A percentile compares a stretch with the other conserved stretches of the same genome.
Conservation (phyloP, 768 basidiomycete genomes). For the Xerocomellus intermedius region DNA sequence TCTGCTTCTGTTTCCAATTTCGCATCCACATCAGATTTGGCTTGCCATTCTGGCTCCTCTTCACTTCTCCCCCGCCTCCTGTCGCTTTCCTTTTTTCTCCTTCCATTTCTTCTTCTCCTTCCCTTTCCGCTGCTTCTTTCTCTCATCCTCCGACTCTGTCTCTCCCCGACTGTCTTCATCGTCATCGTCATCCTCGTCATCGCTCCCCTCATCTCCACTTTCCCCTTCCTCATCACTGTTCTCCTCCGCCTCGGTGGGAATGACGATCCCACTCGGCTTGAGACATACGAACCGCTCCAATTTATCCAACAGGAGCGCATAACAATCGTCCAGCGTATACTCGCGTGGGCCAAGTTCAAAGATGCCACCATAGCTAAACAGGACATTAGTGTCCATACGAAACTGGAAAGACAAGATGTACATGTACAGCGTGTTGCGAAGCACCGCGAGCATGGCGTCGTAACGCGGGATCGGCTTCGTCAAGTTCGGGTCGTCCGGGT, state of each 20-base stretch:
- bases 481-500: constrained; percentile 62
- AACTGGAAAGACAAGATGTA: constrained; percentile 34
- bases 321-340: constrained; percentile 88
- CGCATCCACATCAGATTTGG: background rate
- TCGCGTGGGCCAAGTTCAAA: constrained; percentile 80
- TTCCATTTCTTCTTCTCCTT: constrained; percentile 8
- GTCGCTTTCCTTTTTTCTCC: constrained; percentile 12
- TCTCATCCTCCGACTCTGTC: constrained; percentile 12
- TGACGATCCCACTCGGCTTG: constrained; percentile 60
- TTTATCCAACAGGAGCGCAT: constrained; percentile 79
- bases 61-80: constrained; percentile 31
- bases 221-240: constrained; percentile 63
- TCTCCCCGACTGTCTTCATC: constrained; percentile 26
- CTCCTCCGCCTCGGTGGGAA: constrained; percentile 60
- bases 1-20: background rate
- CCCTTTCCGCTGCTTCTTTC: background rate
- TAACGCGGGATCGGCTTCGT: constrained; percentile 72
- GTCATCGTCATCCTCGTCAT: constrained; percentile 52
- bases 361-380: constrained; percentile 79
- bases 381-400: background rate
- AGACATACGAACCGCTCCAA: constrained; percentile 75
- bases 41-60: constrained; percentile 19
- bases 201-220: constrained; percentile 56
- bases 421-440: constrained; percentile 86
- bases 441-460: constrained; percentile 85